phyloP scores from a whole-genome alignment of 2,329 filamentous ascomycete genomes.

The Xylariaceae sp. region DNA sequence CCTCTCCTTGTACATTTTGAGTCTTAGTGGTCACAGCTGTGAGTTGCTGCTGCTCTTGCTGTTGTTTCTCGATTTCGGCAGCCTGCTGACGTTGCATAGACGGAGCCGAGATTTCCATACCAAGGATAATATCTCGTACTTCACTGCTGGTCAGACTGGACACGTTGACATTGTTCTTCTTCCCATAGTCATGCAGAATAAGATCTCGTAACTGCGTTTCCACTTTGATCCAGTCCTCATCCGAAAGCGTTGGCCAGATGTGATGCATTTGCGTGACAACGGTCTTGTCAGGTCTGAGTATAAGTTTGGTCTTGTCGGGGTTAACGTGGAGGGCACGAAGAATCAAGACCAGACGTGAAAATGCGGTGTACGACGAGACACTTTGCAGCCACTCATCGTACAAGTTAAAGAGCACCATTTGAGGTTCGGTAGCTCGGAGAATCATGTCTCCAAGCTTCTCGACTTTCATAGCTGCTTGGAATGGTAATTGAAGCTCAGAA shows the following conservation, averaged over 20 bases:
- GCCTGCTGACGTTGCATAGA: slow-evolving; percentile 98
- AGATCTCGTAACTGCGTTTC: slow-evolving; percentile 93
- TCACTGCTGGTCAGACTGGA: slow-evolving; percentile 94
- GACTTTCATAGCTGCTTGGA: slow-evolving; percentile 99
- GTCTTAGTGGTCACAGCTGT: slow-evolving; percentile 98
- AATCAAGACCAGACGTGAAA: slow-evolving; percentile 91
- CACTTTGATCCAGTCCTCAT: slow-evolving; percentile 99
- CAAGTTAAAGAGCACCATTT: slow-evolving; percentile 99
- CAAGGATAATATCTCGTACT: slow-evolving; percentile 95
- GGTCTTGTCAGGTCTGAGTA: slow-evolving; percentile 92
- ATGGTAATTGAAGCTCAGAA: slow-evolving; percentile 92
- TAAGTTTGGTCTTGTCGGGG: slow-evolving; percentile 94
- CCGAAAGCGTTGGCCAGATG: slow-evolving; percentile 91
- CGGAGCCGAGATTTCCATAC: slow-evolving; percentile 98
- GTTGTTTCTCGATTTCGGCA: slow-evolving; percentile 97
- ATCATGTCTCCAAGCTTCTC: slow-evolving; percentile 99
- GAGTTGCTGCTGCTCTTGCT: slow-evolving; percentile 92
- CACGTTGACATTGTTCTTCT: slow-evolving; percentile 99
- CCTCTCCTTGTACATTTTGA: slow-evolving; percentile 92
- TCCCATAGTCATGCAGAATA: slow-evolving; percentile 97
- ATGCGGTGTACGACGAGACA: slow-evolving; percentile 97
- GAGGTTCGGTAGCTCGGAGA: slow-evolving; percentile 92
- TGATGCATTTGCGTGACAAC: slow-evolving; percentile 98
- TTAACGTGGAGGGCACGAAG: slow-evolving; percentile 95
- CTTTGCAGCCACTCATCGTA: slow-evolving; percentile 99